These are phyloP conservation scores for Aureobasidium sp. DNA, from an alignment of 2,329 filamentous ascomycete species.

Conservation along the genomic window DNA sequence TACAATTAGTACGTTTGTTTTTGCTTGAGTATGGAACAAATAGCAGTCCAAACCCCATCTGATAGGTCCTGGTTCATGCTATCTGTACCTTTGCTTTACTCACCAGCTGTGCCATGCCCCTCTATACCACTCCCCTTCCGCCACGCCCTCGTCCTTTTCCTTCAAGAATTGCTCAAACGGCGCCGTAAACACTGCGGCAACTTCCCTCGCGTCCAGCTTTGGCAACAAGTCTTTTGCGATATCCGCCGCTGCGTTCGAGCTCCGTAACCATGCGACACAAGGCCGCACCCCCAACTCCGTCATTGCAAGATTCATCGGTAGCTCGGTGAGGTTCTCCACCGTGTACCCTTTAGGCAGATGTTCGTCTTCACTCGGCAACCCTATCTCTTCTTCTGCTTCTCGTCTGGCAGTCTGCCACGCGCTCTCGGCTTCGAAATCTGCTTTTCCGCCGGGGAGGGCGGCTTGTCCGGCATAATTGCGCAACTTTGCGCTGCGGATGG, in stretches of 20 bases:
- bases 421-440: constrained; percentile 48
- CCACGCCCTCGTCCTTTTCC: constrained; percentile 47
- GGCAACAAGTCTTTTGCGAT: constrained; percentile 46
- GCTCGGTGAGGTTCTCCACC: constrained; percentile 79
- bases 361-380: constrained; percentile 64
- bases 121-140: constrained; percentile 68
- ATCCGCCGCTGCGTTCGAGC: constrained; percentile 47
- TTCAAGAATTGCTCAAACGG: constrained; percentile 78
- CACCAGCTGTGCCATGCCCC: constrained; percentile 69
- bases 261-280: constrained; percentile 59
- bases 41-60: too few relatives aligned
- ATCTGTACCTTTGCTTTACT: too few relatives aligned
- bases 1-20: too few relatives aligned
- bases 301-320: constrained; percentile 54
- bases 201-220: constrained; percentile 77
- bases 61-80: too few relatives aligned
- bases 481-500: constrained; percentile 53
- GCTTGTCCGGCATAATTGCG: constrained; percentile 73
- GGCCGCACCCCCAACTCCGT: constrained; percentile 45
- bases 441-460: constrained; percentile 70
- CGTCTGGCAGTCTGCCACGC: constrained; percentile 75
- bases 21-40: too few relatives aligned
- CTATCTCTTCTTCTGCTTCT: constrained; percentile 91
- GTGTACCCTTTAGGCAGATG: constrained; percentile 69
- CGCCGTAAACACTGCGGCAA: constrained; percentile 88